Percentiles rank a stretch among this genome's conserved stretches.
phyloP scores from a whole-genome alignment of 495 filamentous ascomycete genomes.

The Cairneyella variabilis region DNA sequence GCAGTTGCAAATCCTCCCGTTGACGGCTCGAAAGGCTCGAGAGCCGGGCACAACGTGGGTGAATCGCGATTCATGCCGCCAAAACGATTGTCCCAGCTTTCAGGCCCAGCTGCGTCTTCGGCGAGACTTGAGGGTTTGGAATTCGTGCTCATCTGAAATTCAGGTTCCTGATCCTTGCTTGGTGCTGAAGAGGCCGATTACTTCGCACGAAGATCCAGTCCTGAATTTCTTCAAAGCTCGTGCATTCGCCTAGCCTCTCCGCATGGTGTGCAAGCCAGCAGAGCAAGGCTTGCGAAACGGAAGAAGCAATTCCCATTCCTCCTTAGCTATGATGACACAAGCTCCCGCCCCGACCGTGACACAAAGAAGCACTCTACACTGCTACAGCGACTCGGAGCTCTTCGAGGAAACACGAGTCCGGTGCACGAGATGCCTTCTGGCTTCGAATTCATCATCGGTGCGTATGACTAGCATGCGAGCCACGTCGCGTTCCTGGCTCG shows the following conservation, averaged over 20 bases:
- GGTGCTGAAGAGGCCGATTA: too few relatives aligned
- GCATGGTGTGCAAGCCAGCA: too few relatives aligned
- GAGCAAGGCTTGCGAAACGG: background rate
- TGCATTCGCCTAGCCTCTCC: background rate
- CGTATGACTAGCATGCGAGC: too few relatives aligned
- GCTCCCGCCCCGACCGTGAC: slow-evolving; percentile 5
- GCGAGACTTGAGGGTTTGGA: too few relatives aligned
- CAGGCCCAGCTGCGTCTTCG: too few relatives aligned
- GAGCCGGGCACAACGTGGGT: too few relatives aligned
- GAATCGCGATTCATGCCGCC: too few relatives aligned
- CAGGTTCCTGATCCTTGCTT: background rate
- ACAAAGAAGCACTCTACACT: background rate
- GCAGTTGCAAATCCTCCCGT: too few relatives aligned
- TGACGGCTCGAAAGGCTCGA: background rate
- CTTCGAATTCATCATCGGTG: background rate
- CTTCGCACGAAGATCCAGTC: too few relatives aligned
- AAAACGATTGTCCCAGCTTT: too few relatives aligned
- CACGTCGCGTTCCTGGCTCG: too few relatives aligned
- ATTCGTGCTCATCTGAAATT: too few relatives aligned
- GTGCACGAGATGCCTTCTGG: background rate
- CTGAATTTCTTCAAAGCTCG: background rate
- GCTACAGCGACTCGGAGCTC: background rate
- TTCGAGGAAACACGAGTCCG: background rate
- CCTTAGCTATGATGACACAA: slow-evolving; percentile 1
- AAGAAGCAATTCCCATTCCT: slow-evolving; percentile 6